These are phyloP conservation scores for Skeletonema menzelii DNA, from an alignment of 108 stramenopile genomes.

Conservation along the genomic window DNA sequence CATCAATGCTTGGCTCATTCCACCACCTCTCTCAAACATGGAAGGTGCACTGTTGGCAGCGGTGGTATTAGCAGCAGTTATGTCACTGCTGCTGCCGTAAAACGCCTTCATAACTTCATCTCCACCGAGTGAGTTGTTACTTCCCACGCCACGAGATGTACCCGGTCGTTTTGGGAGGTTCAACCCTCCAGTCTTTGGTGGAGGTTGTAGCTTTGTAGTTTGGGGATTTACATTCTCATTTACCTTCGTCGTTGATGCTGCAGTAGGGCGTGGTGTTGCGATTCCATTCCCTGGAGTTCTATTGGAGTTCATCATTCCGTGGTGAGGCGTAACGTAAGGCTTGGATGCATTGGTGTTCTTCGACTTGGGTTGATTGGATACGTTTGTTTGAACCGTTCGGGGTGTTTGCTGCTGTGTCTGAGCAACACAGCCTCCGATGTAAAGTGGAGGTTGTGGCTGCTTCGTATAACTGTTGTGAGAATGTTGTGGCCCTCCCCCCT, in stretches of 20 bases:
- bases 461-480: background rate
- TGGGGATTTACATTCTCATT: background rate
- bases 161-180: constrained; percentile 28
- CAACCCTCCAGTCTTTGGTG: constrained; percentile 13
- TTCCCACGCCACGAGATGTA: constrained; percentile 23
- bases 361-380: background rate
- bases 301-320: constrained; percentile 11
- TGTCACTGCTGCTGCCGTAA: background rate
- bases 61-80: background rate
- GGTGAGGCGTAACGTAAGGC: constrained; percentile 15
- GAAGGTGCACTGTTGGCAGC: background rate
- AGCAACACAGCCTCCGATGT: background rate
- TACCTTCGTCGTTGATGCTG: background rate
- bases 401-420: constrained; percentile 2
- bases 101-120: background rate
- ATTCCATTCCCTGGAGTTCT: background rate
- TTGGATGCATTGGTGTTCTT: constrained; percentile 1
- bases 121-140: background rate
- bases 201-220: background rate
- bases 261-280: background rate
- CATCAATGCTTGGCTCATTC: constrained; percentile 2
- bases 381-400: background rate
- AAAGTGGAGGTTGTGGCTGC: background rate
- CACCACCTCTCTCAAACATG: constrained; percentile 10
- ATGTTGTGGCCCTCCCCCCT: background rate